Percentiles rank a stretch among this genome's conserved stretches.
phyloP scores from a whole-genome alignment of 805 yeast species.

The Yamadazyma laniorum region DNA sequence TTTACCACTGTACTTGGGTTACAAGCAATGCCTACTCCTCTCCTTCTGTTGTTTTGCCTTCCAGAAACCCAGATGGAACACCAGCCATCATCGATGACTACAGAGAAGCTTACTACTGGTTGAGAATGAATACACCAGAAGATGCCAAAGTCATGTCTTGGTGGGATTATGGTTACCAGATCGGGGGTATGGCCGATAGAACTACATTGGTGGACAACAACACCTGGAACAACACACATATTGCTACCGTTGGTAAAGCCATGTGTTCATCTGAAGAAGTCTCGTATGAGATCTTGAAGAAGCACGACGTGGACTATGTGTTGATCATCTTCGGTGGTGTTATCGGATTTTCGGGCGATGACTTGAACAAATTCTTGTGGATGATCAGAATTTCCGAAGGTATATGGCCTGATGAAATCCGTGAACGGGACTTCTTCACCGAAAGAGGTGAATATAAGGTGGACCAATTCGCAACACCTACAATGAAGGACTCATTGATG shows the following conservation, averaged over 20 bases:
- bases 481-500: slow-evolving; percentile 89
- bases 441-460: slow-evolving; percentile 84
- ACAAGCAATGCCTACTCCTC: slow-evolving; percentile 94
- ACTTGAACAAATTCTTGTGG: slow-evolving; percentile 95
- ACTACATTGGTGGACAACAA: slow-evolving; percentile 97
- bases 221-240: slow-evolving; percentile 99
- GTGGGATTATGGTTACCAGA: slow-evolving; percentile 99
- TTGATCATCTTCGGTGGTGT: slow-evolving; percentile 92
- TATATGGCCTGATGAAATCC: slow-evolving; percentile 98
- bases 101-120: slow-evolving; percentile 98
- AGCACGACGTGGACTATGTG: slow-evolving; percentile 94
- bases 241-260: slow-evolving; percentile 98
- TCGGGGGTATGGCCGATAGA: slow-evolving; percentile 99
- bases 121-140: slow-evolving; percentile 95
- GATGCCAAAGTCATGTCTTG: slow-evolving; percentile 96
- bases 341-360: slow-evolving; percentile 93
- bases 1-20: slow-evolving; percentile 95
- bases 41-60: slow-evolving; percentile 93
- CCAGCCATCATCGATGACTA: slow-evolving; percentile 87
- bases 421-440: slow-evolving; percentile 81
- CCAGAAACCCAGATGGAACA: slow-evolving; percentile 81
- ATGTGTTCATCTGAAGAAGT: slow-evolving; percentile 88
- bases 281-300: slow-evolving; percentile 81
- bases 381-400: slow-evolving; percentile 99
- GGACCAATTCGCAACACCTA: slow-evolving; percentile 73